Base-by-base conservation (phyloP, 306 rosid species). In the Begonia fuchsioides region DNA sequence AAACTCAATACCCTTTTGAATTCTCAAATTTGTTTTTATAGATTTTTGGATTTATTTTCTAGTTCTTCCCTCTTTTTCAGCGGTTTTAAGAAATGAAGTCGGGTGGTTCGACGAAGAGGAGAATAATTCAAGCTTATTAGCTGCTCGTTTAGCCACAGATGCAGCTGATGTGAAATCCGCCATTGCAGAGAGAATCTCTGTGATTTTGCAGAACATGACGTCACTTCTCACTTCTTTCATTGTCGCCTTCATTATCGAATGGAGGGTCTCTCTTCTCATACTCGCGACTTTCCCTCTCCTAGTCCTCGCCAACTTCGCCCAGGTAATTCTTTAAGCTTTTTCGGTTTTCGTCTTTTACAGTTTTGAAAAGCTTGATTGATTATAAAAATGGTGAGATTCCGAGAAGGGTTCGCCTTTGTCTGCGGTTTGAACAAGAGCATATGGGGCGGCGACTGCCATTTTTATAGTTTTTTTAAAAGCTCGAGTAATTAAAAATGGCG, bases 21-120 rank as follows among this genome's bases (percentile, higher is more conserved):
- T 5, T 41, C 14, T 26, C 7, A 26, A 26, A 26, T 8, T 20
- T 3, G 35, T 26, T 4, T 26, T 26, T 2, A 4, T 26, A n/a
- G n/a, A 41, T 41, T 41, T 41, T 41, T 41, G 7, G 13, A 41
- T 41, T 41, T 41, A 41, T 11, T 41, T 41, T 41, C 45, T 3
- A 0, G 45, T 41, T 41, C 12, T 10, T 41, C 7, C 17, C 47
- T 17, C 35, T 51, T 19, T 12, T 49, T 15, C 51, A 85, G 98
- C 95, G 13, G 85, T 85, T 12, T 62, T 90, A 59, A 90, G 92
- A 72, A 85, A 90, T 63, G 98, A 90, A 79, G 98, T 90, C 18
- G 98, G 98, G 60, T 90, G 98, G 98, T 90, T 66, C 65, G 98
- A 90, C 51, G 95, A 90, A 72, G 98, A 85, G 59, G 98, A 90